Conservation (phyloP, 2,329 filamentous ascomycete genomes). For the Exophiala sp. region DNA sequence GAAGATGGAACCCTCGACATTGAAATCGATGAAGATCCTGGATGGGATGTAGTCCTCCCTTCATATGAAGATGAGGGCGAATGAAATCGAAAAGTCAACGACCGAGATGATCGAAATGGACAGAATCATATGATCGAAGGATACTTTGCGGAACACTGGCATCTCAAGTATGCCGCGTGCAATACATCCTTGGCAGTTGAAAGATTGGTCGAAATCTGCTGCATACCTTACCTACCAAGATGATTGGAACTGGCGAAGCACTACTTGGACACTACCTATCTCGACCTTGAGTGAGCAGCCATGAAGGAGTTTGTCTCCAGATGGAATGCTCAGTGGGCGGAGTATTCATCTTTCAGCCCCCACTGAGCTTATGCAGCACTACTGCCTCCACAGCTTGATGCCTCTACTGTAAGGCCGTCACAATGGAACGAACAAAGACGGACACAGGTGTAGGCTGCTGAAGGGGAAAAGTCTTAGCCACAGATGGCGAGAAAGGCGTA, state of each 20-base stretch:
- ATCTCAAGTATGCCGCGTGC: no score
- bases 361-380: conserved; percentile 11
- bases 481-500: neutral
- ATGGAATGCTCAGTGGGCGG: neutral
- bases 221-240: neutral
- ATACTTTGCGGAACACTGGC: no score
- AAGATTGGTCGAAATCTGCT: no score
- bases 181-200: no score
- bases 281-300: neutral
- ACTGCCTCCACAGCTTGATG: neutral
- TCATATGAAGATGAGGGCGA: conserved; percentile 30
- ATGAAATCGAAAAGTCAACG: conserved; percentile 3
- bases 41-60: conserved; percentile 31
- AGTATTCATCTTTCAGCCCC: conserved; percentile 9
- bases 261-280: neutral
- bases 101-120: neutral
- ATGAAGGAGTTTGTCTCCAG: neutral
- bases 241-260: neutral
- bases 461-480: neutral
- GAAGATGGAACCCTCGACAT: conserved; percentile 22
- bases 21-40: conserved; percentile 28
- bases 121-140: no score
- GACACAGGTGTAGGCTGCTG: neutral
- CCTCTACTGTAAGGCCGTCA: no score
- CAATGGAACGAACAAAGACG: neutral